Base-by-base conservation (phyloP, 495 filamentous ascomycete genomes). In the Tuber microsphaerosporum region DNA sequence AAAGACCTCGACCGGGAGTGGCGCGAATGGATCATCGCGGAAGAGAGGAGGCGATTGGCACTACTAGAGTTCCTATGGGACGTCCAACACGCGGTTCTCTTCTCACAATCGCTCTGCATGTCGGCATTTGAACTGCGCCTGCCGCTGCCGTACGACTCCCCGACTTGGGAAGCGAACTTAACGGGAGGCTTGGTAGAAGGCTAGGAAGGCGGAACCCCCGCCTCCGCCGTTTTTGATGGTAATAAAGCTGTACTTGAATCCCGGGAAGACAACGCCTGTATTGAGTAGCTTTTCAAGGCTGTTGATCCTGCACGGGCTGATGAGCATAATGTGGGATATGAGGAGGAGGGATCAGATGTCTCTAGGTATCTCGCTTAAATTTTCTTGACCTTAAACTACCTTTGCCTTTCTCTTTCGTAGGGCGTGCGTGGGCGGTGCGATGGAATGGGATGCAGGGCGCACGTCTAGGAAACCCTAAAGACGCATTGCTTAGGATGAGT, bases 21-120 rank as follows among this genome's bases (percentile, higher is more conserved):
- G 88, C 80, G 79, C 74, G 78, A 81, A 9, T 86, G 86, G 82
- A 85, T 87, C 74, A 84, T 87, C 65, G 85, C 83, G 10, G 88
- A 89, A 76, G 87, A 89, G 75, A 85, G 86, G 44, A 87, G 88
- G 81, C 84, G 87, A 41, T 81, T 89, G 10, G 86, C 86, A 0
- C 84, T 89, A 71, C 84, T 87, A 43, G 88, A 86, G 74, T 90
- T 89, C 75, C 88, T 89, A 85, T 89, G 87, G 88, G 88, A 89
- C 74, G 87, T 86, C 0, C 87, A 88, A 77, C 87, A 88, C 75
- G 87, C 87, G 1, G 86, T 88, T 0, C 82, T 89, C 7, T 89
- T 88, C 79, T 89, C 86, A 34, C 87, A 89, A 77, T 87, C 86
- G 8, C 84, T 89, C 0, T 89, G 87, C 80, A 89, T 89, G 88